Conservation (phyloP, 768 basidiomycete species). For the Nidularia pulvinata region DNA sequence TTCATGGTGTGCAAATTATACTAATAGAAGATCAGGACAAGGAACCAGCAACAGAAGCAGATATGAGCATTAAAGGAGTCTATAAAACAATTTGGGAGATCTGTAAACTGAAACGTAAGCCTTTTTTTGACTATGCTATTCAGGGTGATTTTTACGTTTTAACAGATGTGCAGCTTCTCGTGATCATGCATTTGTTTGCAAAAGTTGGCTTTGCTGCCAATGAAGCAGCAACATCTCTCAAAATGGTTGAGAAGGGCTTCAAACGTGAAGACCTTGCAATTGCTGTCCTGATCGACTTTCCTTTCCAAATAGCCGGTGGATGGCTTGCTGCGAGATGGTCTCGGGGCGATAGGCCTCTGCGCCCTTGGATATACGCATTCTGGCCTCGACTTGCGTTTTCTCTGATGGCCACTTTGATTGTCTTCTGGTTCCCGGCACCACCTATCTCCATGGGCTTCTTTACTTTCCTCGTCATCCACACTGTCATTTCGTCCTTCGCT, state of each 20-base stretch:
- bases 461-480: conserved; percentile 74
- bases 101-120: conserved; percentile 85
- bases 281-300: conserved; percentile 95
- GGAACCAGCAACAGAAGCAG: conserved; percentile 68
- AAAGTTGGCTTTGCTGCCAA: conserved; percentile 96
- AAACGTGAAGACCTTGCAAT: conserved; percentile 96
- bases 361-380: conserved; percentile 91
- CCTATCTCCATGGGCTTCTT: conserved; percentile 81
- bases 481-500: conserved; percentile 82
- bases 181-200: conserved; percentile 84
- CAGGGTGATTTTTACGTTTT: neutral
- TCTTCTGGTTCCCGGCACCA: conserved; percentile 82
- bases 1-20: neutral
- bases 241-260: conserved; percentile 96
- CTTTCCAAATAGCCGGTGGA: conserved; percentile 94
- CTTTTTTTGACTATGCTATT: neutral
- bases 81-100: conserved; percentile 97
- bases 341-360: conserved; percentile 72
- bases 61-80: conserved; percentile 88
- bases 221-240: conserved; percentile 88
- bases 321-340: conserved; percentile 96
- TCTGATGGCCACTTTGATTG: conserved; percentile 69
- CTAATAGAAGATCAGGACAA: conserved; percentile 55
- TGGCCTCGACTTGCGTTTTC: conserved; percentile 84
- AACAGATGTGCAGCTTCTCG: conserved; percentile 87